Evolutionary conservation across 192 early-diverging fungal genomes (phyloP).

Genomic region (Backusella luteola): DNA sequence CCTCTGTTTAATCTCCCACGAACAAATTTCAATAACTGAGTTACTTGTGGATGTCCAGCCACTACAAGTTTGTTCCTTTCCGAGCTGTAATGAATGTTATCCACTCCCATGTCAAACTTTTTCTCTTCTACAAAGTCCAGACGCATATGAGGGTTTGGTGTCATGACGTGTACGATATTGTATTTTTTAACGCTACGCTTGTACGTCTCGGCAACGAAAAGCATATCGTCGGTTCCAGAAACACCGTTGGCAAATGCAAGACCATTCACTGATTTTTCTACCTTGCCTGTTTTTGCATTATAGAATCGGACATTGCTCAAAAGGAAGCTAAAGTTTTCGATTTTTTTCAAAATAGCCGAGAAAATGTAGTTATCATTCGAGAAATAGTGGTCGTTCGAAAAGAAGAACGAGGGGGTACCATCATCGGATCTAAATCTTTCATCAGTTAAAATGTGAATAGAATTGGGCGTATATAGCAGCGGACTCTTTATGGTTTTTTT

Average conservation of each 20-base stretch:
- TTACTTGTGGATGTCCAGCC: slow-evolving; percentile 30
- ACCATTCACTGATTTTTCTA: not conserved
- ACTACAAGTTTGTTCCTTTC: slow-evolving; percentile 15
- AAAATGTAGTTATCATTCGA: not conserved
- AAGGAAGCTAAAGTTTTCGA: slow-evolving; percentile 30
- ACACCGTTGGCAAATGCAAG: slow-evolving; percentile 37
- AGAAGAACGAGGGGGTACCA: slow-evolving; percentile 34
- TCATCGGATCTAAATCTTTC: slow-evolving; percentile 17
- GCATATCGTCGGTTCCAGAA: slow-evolving; percentile 7
- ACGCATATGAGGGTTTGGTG: not conserved
- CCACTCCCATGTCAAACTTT: slow-evolving; percentile 27
- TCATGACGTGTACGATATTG: not conserved
- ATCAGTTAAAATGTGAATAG: slow-evolving; percentile 18
- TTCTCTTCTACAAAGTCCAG: slow-evolving; percentile 11
- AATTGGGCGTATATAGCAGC: slow-evolving; percentile 24
- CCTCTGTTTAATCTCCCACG: not conserved
- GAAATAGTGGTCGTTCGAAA: slow-evolving; percentile 31
- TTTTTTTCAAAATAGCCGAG: slow-evolving; percentile 10
- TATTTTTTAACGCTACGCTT: slow-evolving; percentile 15
- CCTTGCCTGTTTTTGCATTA: slow-evolving; percentile 18
- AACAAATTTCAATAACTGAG: slow-evolving; percentile 13
- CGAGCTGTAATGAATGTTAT: slow-evolving; percentile 24
- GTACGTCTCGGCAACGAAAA: slow-evolving; percentile 32
- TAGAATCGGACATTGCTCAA: slow-evolving; percentile 25
- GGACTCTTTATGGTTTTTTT: slow-evolving; percentile 12